Base-by-base conservation (phyloP, 164 flowering plant genomes). In the Umbellularia californica region DNA sequence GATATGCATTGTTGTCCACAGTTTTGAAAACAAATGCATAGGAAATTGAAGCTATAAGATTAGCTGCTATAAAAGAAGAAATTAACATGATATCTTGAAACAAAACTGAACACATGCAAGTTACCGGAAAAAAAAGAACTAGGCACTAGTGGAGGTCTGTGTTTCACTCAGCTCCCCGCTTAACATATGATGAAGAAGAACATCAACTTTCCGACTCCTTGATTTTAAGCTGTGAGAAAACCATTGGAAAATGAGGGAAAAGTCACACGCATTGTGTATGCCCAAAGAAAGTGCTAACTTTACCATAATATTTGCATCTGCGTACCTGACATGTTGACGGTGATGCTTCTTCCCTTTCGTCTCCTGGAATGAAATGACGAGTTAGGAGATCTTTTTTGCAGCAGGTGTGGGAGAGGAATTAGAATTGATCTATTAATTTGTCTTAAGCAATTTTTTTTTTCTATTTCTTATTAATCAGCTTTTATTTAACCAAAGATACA, bases 161-260 rank as follows among this genome's bases (percentile, higher is more conserved):
- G 76, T 70, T 77, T 85, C 63, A 71, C 72, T 68, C 75, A 95
- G 84, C 83, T 95, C 99, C 20, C 91, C 77, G 69, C 99, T 89
- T 79, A 95, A 77, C 87, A 95, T 95, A 50, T 83, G 95, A 85
- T 95, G 99, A 58, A 95, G 97, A 74, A 95, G 95, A 10, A 70
- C 64, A 77, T 95, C 97, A 69, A 95, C 92, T 75, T 90, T 86
- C 67, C 84, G 95, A 79, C 93, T 93, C 62, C 97, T 81, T 20
- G 88, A 74, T 77, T 91, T 95, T 15, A 90, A 75, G 69, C 98
- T 94, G 90, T 69, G 81, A 5, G 70, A 74, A 70, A 27, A 75
- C 0, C 64, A 33, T 35, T 28, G 15, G 20, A 62, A 5, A 55
- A 68, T 5, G 25, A 22, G 60, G 23, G 52, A 12, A 11, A 72